Evolutionary conservation across 805 yeast genomes (phyloP).

Genomic region (Yamadazyma nakazawae): DNA sequence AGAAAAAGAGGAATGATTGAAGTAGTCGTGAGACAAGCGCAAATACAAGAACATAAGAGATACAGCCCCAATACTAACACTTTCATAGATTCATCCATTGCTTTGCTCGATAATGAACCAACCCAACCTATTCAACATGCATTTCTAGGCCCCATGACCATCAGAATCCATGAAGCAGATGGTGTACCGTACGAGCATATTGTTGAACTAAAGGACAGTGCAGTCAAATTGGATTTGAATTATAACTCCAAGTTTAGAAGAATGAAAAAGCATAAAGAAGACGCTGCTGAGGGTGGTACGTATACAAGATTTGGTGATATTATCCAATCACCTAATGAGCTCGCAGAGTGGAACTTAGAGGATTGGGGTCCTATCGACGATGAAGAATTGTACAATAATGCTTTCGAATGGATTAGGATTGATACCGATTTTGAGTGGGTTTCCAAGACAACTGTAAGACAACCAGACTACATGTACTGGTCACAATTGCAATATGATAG

Average conservation of each 20-base stretch:
- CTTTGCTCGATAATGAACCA: conserved; percentile 42
- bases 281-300: conserved; percentile 26
- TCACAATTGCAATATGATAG: conserved; percentile 92
- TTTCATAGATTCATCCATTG: conserved; percentile 46
- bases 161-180: conserved; percentile 95
- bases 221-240: conserved; percentile 87
- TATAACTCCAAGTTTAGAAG: conserved; percentile 92
- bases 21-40: conserved; percentile 90
- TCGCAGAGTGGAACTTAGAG: conserved; percentile 65
- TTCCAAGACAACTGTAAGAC: conserved; percentile 72
- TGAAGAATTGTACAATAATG: conserved; percentile 68
- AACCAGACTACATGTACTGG: conserved; percentile 92
- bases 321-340: conserved; percentile 56
- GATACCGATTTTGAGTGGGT: conserved; percentile 99
- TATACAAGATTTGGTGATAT: conserved; percentile 72
- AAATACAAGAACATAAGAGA: conserved; percentile 53
- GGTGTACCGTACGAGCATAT: conserved; percentile 99
- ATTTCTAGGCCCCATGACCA: conserved; percentile 93
- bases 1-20: conserved; percentile 92
- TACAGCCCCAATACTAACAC: conserved; percentile 15
- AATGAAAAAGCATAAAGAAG: conserved; percentile 59
- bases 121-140: conserved; percentile 40
- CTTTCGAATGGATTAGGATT: conserved; percentile 96
- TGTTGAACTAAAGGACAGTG: conserved; percentile 81
- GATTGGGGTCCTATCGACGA: conserved; percentile 73